These are phyloP conservation scores for Cymbidium sinense DNA, from an alignment of 106 monocot genomes.

Conservation along the genomic window DNA sequence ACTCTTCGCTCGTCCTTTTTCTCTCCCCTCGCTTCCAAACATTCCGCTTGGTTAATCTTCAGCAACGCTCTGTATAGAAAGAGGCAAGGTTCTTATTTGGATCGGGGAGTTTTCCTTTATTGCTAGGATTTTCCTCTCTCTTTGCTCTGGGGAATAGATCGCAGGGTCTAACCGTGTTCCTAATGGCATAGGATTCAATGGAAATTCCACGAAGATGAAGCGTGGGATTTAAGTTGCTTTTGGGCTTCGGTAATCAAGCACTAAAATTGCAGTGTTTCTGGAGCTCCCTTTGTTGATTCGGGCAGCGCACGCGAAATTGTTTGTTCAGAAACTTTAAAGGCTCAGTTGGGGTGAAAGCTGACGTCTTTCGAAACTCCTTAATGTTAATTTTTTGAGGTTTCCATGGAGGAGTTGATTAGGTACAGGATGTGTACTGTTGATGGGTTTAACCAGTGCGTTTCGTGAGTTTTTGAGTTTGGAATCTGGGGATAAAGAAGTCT, in stretches of 20 bases:
- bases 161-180: not conserved
- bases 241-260: not conserved
- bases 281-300: not conserved
- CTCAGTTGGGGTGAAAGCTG: too few species aligned
- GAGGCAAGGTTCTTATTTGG: not conserved
- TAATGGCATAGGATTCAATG: not conserved
- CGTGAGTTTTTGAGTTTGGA: not conserved
- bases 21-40: not conserved
- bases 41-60: not conserved
- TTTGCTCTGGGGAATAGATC: not conserved
- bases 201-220: not conserved
- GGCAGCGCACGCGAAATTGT: not conserved
- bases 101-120: not conserved
- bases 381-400: not conserved
- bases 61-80: not conserved
- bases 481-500: not conserved
- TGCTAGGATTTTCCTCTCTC: not conserved
- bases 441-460: conserved; percentile 50
- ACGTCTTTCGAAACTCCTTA: not conserved
- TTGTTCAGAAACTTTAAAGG: not conserved
- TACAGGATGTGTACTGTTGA: conserved; percentile 15
- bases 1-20: not conserved
- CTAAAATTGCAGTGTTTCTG: not conserved
- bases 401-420: not conserved
- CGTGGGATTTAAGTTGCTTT: not conserved